These are phyloP conservation scores for Eimeria sp. DNA, from an alignment of 169 alveolate genomes.

Conservation along the genomic window DNA sequence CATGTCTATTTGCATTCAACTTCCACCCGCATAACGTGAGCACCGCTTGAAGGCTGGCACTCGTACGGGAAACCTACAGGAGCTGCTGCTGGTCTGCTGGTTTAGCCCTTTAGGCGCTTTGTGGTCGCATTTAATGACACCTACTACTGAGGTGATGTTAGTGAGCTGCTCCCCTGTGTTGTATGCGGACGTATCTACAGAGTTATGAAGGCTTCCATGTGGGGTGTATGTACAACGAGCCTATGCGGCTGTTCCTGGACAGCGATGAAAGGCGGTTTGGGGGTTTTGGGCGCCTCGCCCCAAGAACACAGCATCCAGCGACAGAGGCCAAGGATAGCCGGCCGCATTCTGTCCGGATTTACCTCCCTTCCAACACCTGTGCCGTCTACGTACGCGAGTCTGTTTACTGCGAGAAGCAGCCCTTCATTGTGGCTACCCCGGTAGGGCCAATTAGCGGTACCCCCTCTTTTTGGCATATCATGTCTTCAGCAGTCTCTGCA, in stretches of 20 bases:
- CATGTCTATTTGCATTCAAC: slow-evolving; percentile 94
- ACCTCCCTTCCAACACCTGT: slow-evolving; percentile 79
- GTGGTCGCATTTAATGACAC: not conserved
- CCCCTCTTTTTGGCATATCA: not conserved
- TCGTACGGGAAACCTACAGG: not conserved
- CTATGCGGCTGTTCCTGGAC: slow-evolving; percentile 84
- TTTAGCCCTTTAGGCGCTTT: not conserved
- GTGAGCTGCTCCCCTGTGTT: not conserved
- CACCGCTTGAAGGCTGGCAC: slow-evolving; percentile 28
- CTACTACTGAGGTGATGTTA: not conserved
- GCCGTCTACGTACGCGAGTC: slow-evolving; percentile 75
- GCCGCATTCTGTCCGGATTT: slow-evolving; percentile 78
- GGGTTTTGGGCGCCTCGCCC: slow-evolving; percentile 83
- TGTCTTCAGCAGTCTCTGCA: not conserved
- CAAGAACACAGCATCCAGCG: slow-evolving; percentile 72
- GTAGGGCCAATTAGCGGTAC: not conserved
- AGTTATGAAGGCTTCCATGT: slow-evolving; percentile 74
- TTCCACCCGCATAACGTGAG: slow-evolving; percentile 87
- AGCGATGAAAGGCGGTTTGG: slow-evolving; percentile 88
- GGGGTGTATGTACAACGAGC: slow-evolving; percentile 84
- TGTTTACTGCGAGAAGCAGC: slow-evolving; percentile 38
- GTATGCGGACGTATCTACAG: slow-evolving; percentile 33
- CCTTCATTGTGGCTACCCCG: slow-evolving; percentile 17
- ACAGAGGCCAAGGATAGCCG: slow-evolving; percentile 72
- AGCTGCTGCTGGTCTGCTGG: not conserved